Conservation (phyloP, 2,329 filamentous ascomycete species). For the Sclerotinia nivalis region DNA sequence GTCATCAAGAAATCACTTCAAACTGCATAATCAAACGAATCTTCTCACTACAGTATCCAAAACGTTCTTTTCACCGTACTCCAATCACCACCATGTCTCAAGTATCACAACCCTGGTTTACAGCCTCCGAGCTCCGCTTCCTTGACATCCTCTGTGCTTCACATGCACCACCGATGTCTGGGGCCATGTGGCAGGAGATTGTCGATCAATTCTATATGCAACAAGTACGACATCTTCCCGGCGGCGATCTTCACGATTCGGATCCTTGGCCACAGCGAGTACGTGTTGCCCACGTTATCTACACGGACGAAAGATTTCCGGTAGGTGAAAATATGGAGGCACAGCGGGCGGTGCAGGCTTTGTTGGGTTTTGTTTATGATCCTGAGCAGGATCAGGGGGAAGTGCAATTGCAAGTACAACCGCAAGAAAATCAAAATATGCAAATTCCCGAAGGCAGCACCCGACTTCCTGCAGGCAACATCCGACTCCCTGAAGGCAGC, state of each 20-base stretch:
- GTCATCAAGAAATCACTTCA: not conserved
- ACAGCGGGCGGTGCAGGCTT: not conserved
- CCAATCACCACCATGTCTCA: not conserved
- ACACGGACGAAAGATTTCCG: too few species aligned
- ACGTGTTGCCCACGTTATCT: not conserved
- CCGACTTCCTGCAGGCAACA: not conserved
- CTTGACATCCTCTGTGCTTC: not conserved
- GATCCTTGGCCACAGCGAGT: not conserved
- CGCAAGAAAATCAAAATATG: not conserved
- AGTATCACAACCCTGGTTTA: not conserved
- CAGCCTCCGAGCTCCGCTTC: not conserved
- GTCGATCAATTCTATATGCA: not conserved
- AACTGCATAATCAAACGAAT: not conserved
- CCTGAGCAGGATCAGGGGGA: not conserved
- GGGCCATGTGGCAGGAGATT: rapidly evolving
- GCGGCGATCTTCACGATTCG: not conserved
- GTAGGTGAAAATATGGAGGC: not conserved
- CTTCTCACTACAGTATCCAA: not conserved
- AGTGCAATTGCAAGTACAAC: not conserved
- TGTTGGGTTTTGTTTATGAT: too few species aligned
- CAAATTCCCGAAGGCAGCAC: not conserved
- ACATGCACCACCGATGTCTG: rapidly evolving
- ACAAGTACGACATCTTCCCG: not conserved
- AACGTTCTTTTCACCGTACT: not conserved
- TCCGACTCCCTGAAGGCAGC: not conserved